Evolutionary conservation across 306 rosid genomes (phyloP), one percentile per base, ranked within the genome.

Genomic region (Citrullus colocynthis): DNA sequence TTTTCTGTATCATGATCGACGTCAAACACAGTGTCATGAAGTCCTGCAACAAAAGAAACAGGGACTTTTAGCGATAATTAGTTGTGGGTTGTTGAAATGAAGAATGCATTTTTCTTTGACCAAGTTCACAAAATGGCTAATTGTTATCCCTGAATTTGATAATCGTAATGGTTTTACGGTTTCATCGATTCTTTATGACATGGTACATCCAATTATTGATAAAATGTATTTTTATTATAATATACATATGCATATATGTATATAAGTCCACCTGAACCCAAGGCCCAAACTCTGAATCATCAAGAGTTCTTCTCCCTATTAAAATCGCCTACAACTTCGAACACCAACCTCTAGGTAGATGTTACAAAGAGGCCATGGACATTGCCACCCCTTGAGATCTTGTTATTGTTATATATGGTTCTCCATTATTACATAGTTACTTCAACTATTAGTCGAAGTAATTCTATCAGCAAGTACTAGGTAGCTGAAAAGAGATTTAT

Each of bases 1-100:
- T 97, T 92, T 80, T 89, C 97, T 83, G 58, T 87, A 66, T 89
- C 97, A 74, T 88, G 75, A 82, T 95, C 92, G 48, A 90, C 93
- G 10, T 95, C 99, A 83, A 88, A 88, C 59, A 95, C 97, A 6
- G 97, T 90, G 78, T 95, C 99, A 6, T 85, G 80, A 79, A 95
- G 97, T 86, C 99, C 99, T 92, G 83, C 45, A 85, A 67, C 51
- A 51, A 7, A 28, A 16, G 28, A 48, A 28, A 21, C 74, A 45
- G 75, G 11, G 11, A 64, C 20, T 42, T 24, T 69, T 3, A 69
- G 37, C 8, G 75, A 20, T 41, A 12, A 69, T 69, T 67, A 69
- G 4, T 20, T 69, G 34, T 41, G 20, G 17, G n/a, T 21, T 66
- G 52, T 41, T 41, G 54, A 67, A 20, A 65, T 39, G 15, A 37